Percentiles rank a stretch among this genome's conserved stretches.
Conservation (phyloP, 768 basidiomycete genomes). For the Mycena indigotica region DNA sequence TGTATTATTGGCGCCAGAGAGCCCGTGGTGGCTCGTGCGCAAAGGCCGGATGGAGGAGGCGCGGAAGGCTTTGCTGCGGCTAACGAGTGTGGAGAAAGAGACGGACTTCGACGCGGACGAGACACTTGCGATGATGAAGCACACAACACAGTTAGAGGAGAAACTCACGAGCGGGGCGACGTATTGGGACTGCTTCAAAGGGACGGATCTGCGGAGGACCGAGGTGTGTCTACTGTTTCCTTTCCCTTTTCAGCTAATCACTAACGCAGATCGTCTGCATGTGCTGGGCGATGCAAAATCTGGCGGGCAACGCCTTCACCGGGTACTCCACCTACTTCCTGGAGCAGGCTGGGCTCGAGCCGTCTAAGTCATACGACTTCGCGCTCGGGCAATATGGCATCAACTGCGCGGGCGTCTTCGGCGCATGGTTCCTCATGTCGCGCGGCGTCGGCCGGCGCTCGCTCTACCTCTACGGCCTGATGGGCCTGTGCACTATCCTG, state of each 20-base stretch:
- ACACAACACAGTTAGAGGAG: slow-evolving; percentile 34
- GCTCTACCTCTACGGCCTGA: slow-evolving; percentile 23
- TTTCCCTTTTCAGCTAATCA: not conserved
- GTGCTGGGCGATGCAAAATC: slow-evolving; percentile 26
- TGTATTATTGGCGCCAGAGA: slow-evolving; percentile 33
- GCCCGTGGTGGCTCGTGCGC: slow-evolving; percentile 38
- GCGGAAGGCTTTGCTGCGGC: slow-evolving; percentile 16
- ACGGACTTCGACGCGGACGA: slow-evolving; percentile 28
- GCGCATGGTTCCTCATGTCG: slow-evolving; percentile 25
- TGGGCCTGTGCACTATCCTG: slow-evolving; percentile 19
- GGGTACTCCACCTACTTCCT: slow-evolving; percentile 35
- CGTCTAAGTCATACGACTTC: slow-evolving; percentile 33
- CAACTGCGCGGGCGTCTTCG: slow-evolving; percentile 23
- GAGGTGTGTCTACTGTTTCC: slow-evolving; percentile 13
- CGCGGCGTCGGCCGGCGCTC: slow-evolving; percentile 19
- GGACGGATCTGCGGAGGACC: slow-evolving; percentile 21
- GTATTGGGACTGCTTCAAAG: slow-evolving; percentile 36
- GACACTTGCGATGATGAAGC: slow-evolving; percentile 23
- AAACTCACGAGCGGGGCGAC: slow-evolving; percentile 28
- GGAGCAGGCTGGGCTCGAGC: slow-evolving; percentile 35
- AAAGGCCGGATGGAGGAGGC: slow-evolving; percentile 30
- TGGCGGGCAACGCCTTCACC: slow-evolving; percentile 23
- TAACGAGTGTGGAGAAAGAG: slow-evolving; percentile 25
- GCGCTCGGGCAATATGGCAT: slow-evolving; percentile 27
- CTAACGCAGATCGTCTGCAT: slow-evolving; percentile 23